phyloP scores from a whole-genome alignment of 345 rosid species.

The Brassica nigra region DNA sequence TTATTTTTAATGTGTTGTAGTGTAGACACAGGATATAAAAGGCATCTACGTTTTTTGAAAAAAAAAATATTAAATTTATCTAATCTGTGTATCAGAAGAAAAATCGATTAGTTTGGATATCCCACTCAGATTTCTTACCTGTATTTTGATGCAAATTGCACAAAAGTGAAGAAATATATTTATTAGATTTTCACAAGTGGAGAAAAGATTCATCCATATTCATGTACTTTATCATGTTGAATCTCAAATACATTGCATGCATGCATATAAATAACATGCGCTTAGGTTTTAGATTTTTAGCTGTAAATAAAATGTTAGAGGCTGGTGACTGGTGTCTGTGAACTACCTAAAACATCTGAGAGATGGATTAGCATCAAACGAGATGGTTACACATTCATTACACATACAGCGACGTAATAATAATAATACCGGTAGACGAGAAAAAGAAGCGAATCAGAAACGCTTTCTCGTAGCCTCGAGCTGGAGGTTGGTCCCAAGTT shows the following conservation, averaged over 20 bases:
- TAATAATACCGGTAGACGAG: not conserved
- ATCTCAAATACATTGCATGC: not conserved
- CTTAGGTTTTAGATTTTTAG: not conserved
- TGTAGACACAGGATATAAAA: not conserved
- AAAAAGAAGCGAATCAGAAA: conserved; percentile 45
- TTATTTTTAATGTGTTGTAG: not conserved
- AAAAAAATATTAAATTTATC: not conserved
- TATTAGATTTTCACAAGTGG: not conserved
- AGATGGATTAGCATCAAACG: not conserved
- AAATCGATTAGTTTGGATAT: not conserved
- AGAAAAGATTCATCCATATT: not conserved
- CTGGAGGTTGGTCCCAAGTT: conserved; percentile 77
- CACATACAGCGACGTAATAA: not conserved
- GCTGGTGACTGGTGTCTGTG: not conserved
- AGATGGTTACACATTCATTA: conserved; percentile 27
- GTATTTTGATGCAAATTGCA: not conserved
- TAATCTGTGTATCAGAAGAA: not conserved
- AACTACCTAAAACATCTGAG: not conserved
- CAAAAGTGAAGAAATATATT: not conserved
- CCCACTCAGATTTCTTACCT: not conserved
- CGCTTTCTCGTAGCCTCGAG: conserved; percentile 73
- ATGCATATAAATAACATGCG: not conserved
- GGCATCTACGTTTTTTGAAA: not conserved
- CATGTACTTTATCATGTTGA: not conserved
- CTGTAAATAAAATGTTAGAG: not conserved